Conservation (phyloP, 176 grass and related monocot species). For the Saccharum spontaneum region DNA sequence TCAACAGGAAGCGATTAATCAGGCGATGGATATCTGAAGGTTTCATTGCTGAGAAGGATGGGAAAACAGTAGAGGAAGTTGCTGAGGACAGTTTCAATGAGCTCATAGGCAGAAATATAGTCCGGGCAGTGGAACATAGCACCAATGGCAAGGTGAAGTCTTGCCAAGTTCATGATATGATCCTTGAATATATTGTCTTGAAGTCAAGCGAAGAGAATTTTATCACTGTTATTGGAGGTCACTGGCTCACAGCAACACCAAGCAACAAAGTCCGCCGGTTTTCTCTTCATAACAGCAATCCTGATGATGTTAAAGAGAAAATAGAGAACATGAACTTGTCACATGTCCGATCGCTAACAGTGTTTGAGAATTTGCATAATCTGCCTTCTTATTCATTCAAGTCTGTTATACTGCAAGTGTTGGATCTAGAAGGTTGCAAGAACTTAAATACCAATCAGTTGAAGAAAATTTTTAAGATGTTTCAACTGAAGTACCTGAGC, state of each 20-base stretch:
- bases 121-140: background rate
- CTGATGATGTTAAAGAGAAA: too few species aligned
- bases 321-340: conserved; percentile 14
- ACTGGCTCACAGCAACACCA: conserved; percentile 2
- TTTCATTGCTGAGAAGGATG: conserved; percentile 17
- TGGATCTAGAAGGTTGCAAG: conserved; percentile 25
- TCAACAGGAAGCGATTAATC: background rate
- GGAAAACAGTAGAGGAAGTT: background rate
- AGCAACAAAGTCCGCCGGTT: background rate
- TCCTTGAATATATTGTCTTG: conserved; percentile 20
- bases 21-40: conserved; percentile 24
- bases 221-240: conserved; percentile 24
- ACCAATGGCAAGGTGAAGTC: conserved; percentile 1
- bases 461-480: background rate
- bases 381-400: background rate
- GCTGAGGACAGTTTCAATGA: background rate
- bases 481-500: conserved; percentile 2
- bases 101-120: background rate
- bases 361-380: background rate
- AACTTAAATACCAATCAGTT: too few species aligned
- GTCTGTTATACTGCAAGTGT: background rate
- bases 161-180: conserved; percentile 20
- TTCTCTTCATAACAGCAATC: too few species aligned
- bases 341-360: conserved; percentile 6
- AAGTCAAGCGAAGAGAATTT: conserved; percentile 40